Base-by-base conservation (phyloP, 352 stramenopile species). In the Globisporangium nodosum region DNA sequence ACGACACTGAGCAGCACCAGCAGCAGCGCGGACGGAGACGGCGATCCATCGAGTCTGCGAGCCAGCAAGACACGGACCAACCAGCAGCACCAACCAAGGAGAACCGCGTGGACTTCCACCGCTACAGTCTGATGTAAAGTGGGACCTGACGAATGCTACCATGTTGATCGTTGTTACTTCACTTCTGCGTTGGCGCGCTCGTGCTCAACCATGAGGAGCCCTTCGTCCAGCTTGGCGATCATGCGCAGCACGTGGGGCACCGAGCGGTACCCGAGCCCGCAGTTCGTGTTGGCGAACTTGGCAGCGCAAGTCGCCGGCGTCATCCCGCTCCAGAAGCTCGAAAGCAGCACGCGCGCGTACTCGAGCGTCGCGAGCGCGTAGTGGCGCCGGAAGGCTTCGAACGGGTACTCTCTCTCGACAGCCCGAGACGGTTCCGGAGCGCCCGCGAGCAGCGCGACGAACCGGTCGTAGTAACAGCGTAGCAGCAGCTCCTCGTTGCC, bases 261-360 rank as follows among this genome's bases (percentile, higher is more conserved):
- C 0, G 78, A 88, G 33, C 81, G 76, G 52, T 90, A 90, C 11
- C 74, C 81, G 50, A 90, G 81, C 6, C 81, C 78, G 56, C 78
- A 90, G 65, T 90, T 90, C 53, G 64, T 70, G 9, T 84, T 77
- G 15, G 39, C n/a, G 4, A 61, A 60, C 42, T 86, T 81, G 7
- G 61, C 60, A 1, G 40, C 60, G 46, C 76, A 87, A 27, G 52
- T 76, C 20, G 61, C n/a, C 0, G 76, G 76, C 40, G 81, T 87
- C 67, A 77, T 78, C 13, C 50, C 46, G 9, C 68, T 58, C 80
- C 80, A 90, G 49, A 90, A 90, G 56, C 74, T 74, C 27, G 78
- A 75, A 55, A 88, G 71, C 49, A 90, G 45, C 24, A 90, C 52
- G 12, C 78, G 77, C 45, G 65, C 73, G 56, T 90, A 90, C 63